Conservation (phyloP, 441 rosid species). For the Pelargonium citronellum region DNA sequence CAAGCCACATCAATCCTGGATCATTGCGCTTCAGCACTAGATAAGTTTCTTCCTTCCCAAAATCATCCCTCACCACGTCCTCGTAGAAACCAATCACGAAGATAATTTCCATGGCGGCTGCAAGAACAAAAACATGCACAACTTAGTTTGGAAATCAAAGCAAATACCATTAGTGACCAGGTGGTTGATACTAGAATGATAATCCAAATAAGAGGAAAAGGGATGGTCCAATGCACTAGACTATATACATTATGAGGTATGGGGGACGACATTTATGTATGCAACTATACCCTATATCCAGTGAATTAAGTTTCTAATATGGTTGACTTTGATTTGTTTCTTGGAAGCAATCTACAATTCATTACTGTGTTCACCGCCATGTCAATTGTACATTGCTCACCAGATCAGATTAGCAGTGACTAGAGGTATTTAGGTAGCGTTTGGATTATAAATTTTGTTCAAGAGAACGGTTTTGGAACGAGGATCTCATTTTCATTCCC, state of each 20-base stretch:
- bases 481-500: too few species aligned
- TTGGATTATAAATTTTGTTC: too few species aligned
- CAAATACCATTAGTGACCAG: not conserved
- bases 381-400: too few species aligned
- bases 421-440: too few species aligned
- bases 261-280: too few species aligned
- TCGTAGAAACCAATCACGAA: constrained; percentile 66
- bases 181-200: not conserved
- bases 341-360: not conserved
- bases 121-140: constrained; percentile 8
- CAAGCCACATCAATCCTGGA: constrained; percentile 91
- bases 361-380: not conserved
- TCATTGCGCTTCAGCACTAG: constrained; percentile 80
- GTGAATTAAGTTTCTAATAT: not conserved
- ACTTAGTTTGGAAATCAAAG: not conserved
- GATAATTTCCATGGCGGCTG: constrained; percentile 86
- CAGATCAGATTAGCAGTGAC: too few species aligned
- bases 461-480: too few species aligned
- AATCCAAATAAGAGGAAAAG: not conserved
- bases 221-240: too few species aligned
- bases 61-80: constrained; percentile 41
- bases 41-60: constrained; percentile 51
- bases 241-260: too few species aligned
- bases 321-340: not conserved
- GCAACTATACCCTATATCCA: too few species aligned